Conservation (phyloP, 441 rosid genomes). For the Cnidoscolus chayamansa region DNA sequence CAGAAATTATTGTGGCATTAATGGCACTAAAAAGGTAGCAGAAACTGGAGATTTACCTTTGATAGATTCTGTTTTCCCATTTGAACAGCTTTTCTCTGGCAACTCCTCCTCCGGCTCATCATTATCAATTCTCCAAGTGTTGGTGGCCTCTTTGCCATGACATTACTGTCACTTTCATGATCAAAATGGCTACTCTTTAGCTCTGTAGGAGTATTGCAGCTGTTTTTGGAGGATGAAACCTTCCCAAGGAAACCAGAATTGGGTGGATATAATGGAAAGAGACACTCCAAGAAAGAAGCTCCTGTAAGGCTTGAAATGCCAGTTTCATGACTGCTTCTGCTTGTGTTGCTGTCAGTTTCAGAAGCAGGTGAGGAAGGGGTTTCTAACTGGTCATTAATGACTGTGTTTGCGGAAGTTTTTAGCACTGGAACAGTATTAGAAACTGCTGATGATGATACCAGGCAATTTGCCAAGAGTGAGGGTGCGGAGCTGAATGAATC, state of each 20-base stretch:
- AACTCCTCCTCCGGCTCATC: conserved; percentile 76
- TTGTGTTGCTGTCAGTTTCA: conserved; percentile 53
- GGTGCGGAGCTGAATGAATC: conserved; percentile 54
- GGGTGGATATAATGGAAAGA: conserved; percentile 66
- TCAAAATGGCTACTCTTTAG: conserved; percentile 15
- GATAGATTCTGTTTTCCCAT: conserved; percentile 47
- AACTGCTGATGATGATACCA: conserved; percentile 31
- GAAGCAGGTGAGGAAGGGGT: conserved; percentile 53
- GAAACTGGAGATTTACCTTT: conserved; percentile 42
- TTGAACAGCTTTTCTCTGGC: conserved; percentile 56
- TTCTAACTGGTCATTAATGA: conserved; percentile 27
- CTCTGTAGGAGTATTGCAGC: conserved; percentile 27
- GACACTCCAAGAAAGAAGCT: conserved; percentile 66
- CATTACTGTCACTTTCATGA: conserved; percentile 29
- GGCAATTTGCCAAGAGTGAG: conserved; percentile 45
- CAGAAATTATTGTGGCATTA: neutral
- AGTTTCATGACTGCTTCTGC: conserved; percentile 52
- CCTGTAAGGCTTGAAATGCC: conserved; percentile 66
- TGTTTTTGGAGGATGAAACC: conserved; percentile 17
- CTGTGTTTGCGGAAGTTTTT: conserved; percentile 17
- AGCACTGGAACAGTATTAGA: conserved; percentile 43
- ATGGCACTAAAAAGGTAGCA: conserved; percentile 13
- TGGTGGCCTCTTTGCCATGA: conserved; percentile 39
- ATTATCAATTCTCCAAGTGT: conserved; percentile 85
- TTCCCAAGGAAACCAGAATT: conserved; percentile 42